Evolutionary conservation across 306 rosid species (phyloP), one percentile per base, ranked within the genome.

Genomic region (Crotalaria pallida): DNA sequence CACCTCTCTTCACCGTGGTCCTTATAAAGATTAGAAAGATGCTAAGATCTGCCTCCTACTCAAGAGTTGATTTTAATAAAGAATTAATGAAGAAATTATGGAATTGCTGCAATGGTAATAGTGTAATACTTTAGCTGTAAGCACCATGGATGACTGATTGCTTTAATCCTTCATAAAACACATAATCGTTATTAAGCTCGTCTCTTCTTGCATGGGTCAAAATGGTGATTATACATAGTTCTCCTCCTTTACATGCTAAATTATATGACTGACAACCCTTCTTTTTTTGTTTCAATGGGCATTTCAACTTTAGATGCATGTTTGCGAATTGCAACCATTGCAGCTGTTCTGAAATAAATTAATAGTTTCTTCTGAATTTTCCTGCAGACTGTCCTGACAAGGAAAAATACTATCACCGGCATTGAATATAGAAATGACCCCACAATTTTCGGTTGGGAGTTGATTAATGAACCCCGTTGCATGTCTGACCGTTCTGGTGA

Each of bases 401-500:
- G 99, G 83, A 94, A 82, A 80, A 94, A 94, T 78, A 80, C 92
- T 23, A 62, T 91, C 72, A 94, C 84, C 21, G 87, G 97, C 70
- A 79, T 94, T 57, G 88, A 89, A 77, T 94, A 94, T 79, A 79
- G 97, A 84, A 77, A 94, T 62, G 99, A 94, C 61, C 97, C 97
- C 50, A 84, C 95, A 80, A 91, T 94, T 75, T 94, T 94, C 47
- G 99, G 73, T 27, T 94, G 99, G 99, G 99, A 94, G 83, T 85
- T 94, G 85, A 94, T 94, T 43, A 94, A 94, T 17, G 99, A 94
- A 75, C 99, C 99, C 12, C 97, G 99, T 60, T 91, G 99, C 88
- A 79, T 84, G 70, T 79, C 92, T 61, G 99, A 94, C 84, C 83
- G 92, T 77, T 94, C 99, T 40, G 99, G 96, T 24, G 96, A 94